Percentiles rank a stretch among this genome's conserved stretches.
Evolutionary conservation across 179 eudicot species (phyloP).

Genomic region (Spinacia oleracea): DNA sequence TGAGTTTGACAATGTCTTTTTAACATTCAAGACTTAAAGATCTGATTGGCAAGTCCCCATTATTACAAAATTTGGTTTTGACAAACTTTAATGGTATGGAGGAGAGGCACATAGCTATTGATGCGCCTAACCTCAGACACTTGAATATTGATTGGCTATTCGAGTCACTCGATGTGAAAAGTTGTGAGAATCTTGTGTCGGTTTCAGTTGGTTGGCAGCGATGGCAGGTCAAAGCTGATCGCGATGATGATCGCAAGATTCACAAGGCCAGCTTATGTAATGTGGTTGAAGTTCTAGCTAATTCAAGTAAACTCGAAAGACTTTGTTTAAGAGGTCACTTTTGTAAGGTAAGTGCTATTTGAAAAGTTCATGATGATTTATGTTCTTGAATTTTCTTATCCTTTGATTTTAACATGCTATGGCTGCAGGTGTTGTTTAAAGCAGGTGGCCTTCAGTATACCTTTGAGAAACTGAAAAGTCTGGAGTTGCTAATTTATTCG

Average conservation of each 20-base stretch:
- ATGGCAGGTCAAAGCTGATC: too few species aligned
- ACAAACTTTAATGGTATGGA: conserved; percentile 13
- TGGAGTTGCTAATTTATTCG: conserved; percentile 12
- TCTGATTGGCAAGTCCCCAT: neutral
- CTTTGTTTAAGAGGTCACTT: conserved; percentile 22
- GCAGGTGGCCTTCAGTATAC: conserved; percentile 2
- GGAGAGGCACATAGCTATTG: conserved; percentile 10
- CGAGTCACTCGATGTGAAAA: conserved; percentile 18
- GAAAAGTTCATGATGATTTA: neutral
- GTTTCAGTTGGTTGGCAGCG: conserved; percentile 7
- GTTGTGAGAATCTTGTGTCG: conserved; percentile 22
- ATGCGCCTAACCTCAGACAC: conserved; percentile 21
- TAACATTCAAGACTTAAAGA: neutral
- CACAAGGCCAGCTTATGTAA: conserved; percentile 12
- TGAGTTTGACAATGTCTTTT: conserved; percentile 17
- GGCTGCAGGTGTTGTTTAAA: conserved; percentile 29
- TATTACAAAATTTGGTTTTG: conserved; percentile 2
- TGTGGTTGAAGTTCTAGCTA: conserved; percentile 23
- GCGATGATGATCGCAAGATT: too few species aligned
- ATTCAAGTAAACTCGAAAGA: conserved; percentile 22
- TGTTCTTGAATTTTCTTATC: neutral
- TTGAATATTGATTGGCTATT: conserved; percentile 28
- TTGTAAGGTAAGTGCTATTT: conserved; percentile 17
- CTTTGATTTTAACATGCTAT: conserved; percentile 1
- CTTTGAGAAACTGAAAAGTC: conserved; percentile 15